Evolutionary conservation across 257 asterid genomes (phyloP).

Genomic region (Fraxinus quadrangulata): DNA sequence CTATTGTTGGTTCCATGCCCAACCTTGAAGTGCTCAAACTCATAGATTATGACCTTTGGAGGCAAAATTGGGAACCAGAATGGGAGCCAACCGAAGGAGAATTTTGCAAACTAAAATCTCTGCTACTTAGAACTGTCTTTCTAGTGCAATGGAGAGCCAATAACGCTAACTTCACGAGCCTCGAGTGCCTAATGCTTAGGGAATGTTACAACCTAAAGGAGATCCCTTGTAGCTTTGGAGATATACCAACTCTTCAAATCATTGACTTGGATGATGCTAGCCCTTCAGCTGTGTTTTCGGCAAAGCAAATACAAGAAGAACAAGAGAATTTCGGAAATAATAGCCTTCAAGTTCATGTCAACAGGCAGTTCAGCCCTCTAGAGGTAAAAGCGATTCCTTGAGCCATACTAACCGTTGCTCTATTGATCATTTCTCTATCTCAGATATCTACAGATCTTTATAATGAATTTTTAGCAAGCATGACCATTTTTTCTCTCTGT

Average conservation of each 20-base stretch:
- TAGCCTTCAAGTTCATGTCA: not conserved
- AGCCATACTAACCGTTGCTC: not conserved
- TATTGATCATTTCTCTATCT: not conserved
- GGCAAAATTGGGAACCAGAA: too few relatives aligned
- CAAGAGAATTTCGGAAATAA: slow-evolving; percentile 10
- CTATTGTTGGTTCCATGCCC: slow-evolving; percentile 17
- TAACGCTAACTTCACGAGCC: slow-evolving; percentile 8
- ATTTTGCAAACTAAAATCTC: slow-evolving; percentile 15
- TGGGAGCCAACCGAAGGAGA: slow-evolving; percentile 25
- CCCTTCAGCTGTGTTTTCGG: not conserved
- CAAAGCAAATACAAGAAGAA: slow-evolving; percentile 11
- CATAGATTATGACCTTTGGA: not conserved
- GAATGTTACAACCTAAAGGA: slow-evolving; percentile 15
- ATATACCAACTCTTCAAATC: slow-evolving; percentile 1
- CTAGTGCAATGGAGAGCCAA: slow-evolving; percentile 20
- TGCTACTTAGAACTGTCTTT: not conserved
- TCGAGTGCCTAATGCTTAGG: slow-evolving; percentile 4
- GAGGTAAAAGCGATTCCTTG: not conserved
- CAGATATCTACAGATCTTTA: not conserved
- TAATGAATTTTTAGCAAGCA: not conserved
- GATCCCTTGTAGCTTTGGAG: slow-evolving; percentile 23
- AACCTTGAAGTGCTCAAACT: slow-evolving; percentile 28
- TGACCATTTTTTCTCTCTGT: too few relatives aligned
- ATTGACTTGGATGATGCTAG: slow-evolving; percentile 8
- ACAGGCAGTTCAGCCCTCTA: too few relatives aligned